Evolutionary conservation across 2,329 filamentous ascomycete genomes (phyloP).

Genomic region (Elsinoe arachidis): DNA sequence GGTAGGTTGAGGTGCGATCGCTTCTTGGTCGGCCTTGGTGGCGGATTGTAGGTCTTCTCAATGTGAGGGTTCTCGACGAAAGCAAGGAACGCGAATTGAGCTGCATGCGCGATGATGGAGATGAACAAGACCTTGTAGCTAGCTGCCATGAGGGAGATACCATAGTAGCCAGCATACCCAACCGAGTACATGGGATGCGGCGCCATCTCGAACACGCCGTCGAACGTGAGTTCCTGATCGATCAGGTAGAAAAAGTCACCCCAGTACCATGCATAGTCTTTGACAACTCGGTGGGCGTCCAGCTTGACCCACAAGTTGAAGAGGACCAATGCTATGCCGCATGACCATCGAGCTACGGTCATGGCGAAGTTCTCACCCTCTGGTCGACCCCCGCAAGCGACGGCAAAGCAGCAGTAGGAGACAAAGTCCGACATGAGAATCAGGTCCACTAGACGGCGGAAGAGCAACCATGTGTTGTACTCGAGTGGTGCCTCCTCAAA

Average conservation of each 20-base stretch:
- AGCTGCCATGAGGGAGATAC: slow-evolving; percentile 94
- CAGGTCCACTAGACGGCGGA: slow-evolving; percentile 88
- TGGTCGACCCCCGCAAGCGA: slow-evolving; percentile 73
- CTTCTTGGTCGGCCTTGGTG: slow-evolving; percentile 58
- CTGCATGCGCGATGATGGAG: slow-evolving; percentile 86
- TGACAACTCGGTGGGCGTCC: slow-evolving; percentile 93
- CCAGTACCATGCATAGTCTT: slow-evolving; percentile 99
- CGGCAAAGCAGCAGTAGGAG: slow-evolving; percentile 91
- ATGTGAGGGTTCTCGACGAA: slow-evolving; percentile 96
- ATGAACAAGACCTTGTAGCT: slow-evolving; percentile 98
- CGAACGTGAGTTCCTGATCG: slow-evolving; percentile 94
- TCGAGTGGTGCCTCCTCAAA: slow-evolving; percentile 90
- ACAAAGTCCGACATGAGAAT: slow-evolving; percentile 99
- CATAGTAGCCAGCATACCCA: slow-evolving; percentile 95
- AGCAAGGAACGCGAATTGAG: slow-evolving; percentile 87
- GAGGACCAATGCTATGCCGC: slow-evolving; percentile 68
- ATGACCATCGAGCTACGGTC: slow-evolving; percentile 65
- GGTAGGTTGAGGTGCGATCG: slow-evolving; percentile 24
- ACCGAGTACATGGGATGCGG: slow-evolving; percentile 99
- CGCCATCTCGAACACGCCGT: slow-evolving; percentile 98
- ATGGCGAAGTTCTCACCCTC: slow-evolving; percentile 61
- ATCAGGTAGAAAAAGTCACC: slow-evolving; percentile 98
- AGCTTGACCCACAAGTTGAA: slow-evolving; percentile 99
- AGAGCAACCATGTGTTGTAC: slow-evolving; percentile 98
- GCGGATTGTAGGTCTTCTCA: slow-evolving; percentile 92